phyloP scores from a whole-genome alignment of 352 stramenopile species.

The Pseudoperonospora humuli region DNA sequence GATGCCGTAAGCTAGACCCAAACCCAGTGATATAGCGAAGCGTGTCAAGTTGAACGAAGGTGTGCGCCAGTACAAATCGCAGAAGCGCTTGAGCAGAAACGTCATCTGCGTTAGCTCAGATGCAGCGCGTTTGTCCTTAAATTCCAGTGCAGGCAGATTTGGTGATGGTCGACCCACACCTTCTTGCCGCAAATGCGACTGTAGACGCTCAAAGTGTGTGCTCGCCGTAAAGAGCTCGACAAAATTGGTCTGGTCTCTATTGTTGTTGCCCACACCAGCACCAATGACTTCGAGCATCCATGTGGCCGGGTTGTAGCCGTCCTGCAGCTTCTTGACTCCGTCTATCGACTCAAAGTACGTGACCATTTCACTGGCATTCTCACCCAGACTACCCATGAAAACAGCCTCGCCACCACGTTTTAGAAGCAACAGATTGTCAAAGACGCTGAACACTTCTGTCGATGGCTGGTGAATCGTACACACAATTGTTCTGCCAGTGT shows the following conservation, averaged over 20 bases:
- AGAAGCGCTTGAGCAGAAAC: constrained; percentile 6
- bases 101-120: constrained; percentile 13
- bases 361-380: constrained; percentile 11
- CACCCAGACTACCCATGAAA: constrained; percentile 4
- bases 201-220: not conserved
- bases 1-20: not conserved
- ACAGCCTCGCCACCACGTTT: constrained; percentile 11
- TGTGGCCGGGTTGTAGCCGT: constrained; percentile 3
- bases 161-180: not conserved
- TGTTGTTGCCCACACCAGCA: constrained; percentile 6
- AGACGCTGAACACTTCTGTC: constrained; percentile 9
- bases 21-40: not conserved
- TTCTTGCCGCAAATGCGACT: constrained; percentile 1
- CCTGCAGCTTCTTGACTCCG: constrained; percentile 3
- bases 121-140: constrained; percentile 8
- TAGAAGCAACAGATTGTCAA: constrained; percentile 10
- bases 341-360: constrained; percentile 8
- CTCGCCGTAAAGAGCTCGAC: constrained; percentile 4
- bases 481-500: constrained; percentile 5
- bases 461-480: too few species aligned
- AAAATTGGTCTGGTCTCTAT: constrained; percentile 2
- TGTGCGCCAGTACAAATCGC: constrained; percentile 11
- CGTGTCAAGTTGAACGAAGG: constrained; percentile 14
- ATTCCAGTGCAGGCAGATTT: constrained; percentile 1
- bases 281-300: constrained; percentile 15